These are phyloP conservation scores for Spergularia azorica DNA, from an alignment of 179 eudicot genomes.

Conservation along the genomic window DNA sequence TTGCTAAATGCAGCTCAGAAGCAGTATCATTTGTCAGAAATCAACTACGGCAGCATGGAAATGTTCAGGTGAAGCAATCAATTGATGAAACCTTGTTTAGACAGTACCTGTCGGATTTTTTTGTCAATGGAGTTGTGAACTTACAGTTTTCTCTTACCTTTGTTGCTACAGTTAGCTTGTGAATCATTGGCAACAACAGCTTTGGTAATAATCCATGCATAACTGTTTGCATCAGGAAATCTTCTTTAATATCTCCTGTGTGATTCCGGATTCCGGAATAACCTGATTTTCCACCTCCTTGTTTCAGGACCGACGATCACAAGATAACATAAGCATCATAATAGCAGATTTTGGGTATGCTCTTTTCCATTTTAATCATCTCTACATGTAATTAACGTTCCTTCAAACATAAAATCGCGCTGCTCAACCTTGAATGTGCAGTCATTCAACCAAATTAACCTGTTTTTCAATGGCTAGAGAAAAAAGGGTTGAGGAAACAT, in stretches of 20 bases:
- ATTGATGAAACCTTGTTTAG: neutral
- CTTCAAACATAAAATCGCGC: neutral
- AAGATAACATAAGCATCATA: conserved; percentile 86
- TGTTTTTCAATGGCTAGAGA: neutral
- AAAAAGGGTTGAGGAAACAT: neutral
- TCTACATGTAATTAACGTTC: neutral
- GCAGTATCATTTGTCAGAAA: conserved; percentile 72
- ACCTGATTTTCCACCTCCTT: conserved; percentile 16
- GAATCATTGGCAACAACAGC: conserved; percentile 82
- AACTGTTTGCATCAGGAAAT: neutral
- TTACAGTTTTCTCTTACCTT: conserved; percentile 10
- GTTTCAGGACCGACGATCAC: conserved; percentile 78
- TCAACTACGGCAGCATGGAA: conserved; percentile 84
- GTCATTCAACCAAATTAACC: neutral
- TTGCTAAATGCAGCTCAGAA: conserved; percentile 62
- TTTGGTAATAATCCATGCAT: conserved; percentile 52
- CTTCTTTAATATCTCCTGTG: neutral
- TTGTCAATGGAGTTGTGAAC: neutral
- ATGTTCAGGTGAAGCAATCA: conserved; percentile 67
- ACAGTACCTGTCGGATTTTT: neutral
- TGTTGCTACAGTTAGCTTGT: conserved; percentile 65
- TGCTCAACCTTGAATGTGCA: neutral
- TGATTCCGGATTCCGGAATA: neutral
- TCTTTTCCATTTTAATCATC: neutral
- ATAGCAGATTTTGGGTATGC: conserved; percentile 93